Percentiles rank a stretch among this genome's conserved stretches.
phyloP scores from a whole-genome alignment of 1,139 yeast genomes.

The Sugiyamaella grinbergsii region DNA sequence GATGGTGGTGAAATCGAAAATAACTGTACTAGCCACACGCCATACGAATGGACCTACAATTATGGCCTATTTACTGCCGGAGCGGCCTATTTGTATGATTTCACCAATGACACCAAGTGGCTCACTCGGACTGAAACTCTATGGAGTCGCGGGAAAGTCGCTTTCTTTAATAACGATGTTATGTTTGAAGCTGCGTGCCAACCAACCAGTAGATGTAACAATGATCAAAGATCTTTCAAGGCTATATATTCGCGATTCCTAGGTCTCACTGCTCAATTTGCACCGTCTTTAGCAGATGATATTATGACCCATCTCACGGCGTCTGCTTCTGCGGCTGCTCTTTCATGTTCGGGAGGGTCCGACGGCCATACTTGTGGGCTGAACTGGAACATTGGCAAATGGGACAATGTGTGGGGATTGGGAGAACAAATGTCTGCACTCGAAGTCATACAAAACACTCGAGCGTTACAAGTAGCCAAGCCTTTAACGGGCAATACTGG shows the following conservation, averaged over 20 bases:
- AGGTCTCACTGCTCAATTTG: slow-evolving; percentile 71
- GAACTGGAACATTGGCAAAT: slow-evolving; percentile 69
- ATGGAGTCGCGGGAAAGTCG: slow-evolving; percentile 51
- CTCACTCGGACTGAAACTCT: slow-evolving; percentile 48
- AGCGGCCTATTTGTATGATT: slow-evolving; percentile 76
- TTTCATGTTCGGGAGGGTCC: slow-evolving; percentile 79
- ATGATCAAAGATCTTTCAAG: slow-evolving; percentile 88
- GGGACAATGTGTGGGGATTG: slow-evolving; percentile 83
- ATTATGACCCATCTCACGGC: slow-evolving; percentile 57
- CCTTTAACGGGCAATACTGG: slow-evolving; percentile 52
- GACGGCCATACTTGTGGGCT: slow-evolving; percentile 92
- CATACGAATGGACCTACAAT: slow-evolving; percentile 83
- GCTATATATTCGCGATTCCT: slow-evolving; percentile 77
- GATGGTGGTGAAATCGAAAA: slow-evolving; percentile 75
- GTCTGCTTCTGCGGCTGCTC: slow-evolving; percentile 79
- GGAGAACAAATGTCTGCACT: slow-evolving; percentile 93
- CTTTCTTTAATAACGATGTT: slow-evolving; percentile 61
- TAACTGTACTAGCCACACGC: slow-evolving; percentile 63
- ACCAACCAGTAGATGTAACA: slow-evolving; percentile 61
- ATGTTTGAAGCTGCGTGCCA: slow-evolving; percentile 87
- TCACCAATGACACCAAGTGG: slow-evolving; percentile 72
- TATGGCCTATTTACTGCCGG: slow-evolving; percentile 82
- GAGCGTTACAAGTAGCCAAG: slow-evolving; percentile 60
- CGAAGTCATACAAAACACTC: slow-evolving; percentile 69
- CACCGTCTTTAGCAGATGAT: slow-evolving; percentile 59